These are phyloP conservation scores for Tephrocybe sp. DNA, from an alignment of 768 basidiomycete species.

Conservation along the genomic window DNA sequence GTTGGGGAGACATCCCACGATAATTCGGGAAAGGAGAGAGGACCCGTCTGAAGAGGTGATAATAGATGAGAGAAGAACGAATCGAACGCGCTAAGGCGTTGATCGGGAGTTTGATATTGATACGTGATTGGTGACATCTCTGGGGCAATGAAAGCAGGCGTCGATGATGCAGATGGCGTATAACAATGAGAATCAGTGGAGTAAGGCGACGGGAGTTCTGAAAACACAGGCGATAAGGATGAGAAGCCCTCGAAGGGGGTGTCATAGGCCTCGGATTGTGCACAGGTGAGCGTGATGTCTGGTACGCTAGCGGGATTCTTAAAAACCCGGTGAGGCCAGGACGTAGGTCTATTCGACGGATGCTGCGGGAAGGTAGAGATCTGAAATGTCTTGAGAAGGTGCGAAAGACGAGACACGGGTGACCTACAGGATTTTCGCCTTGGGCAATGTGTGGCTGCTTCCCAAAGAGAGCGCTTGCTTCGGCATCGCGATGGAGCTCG, in stretches of 20 bases:
- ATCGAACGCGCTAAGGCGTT: too few relatives aligned
- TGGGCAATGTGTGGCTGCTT: conserved; percentile 2
- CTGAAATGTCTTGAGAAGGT: not conserved
- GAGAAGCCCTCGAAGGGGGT: not conserved
- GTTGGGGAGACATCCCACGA: not conserved
- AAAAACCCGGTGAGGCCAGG: not conserved
- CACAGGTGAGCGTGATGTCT: conserved; percentile 5
- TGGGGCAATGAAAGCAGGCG: not conserved
- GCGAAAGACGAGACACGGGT: not conserved
- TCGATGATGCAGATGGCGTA: not conserved
- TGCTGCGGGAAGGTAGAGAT: not conserved
- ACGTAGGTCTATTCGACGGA: not conserved
- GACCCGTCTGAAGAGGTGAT: not conserved
- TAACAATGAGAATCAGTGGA: not conserved
- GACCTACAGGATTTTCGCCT: not conserved
- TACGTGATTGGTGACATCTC: not conserved
- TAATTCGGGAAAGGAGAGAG: not conserved
- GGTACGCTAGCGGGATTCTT: conserved; percentile 4
- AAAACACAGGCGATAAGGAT: not conserved
- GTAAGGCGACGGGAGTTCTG: not conserved
- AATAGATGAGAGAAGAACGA: not conserved
- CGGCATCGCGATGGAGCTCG: not conserved
- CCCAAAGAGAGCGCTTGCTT: conserved; percentile 1
- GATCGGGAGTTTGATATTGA: too few relatives aligned
- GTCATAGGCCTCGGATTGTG: not conserved